Evolutionary conservation across 441 rosid genomes (phyloP), one percentile per base, ranked within the genome.

Genomic region (Breynia disticha): DNA sequence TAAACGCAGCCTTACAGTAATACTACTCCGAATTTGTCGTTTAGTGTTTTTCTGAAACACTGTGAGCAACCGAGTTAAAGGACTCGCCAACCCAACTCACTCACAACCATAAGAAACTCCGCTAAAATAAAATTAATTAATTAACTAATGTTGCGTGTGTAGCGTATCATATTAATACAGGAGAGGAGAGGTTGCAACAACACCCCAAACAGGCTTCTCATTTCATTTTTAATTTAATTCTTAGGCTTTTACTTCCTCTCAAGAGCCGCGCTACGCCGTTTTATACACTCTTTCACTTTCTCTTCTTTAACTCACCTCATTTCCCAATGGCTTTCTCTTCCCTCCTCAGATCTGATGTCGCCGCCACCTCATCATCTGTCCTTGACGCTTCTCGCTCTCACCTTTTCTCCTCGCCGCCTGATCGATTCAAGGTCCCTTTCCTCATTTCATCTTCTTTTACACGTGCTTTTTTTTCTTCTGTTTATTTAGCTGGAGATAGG

Each of bases 271-370:
- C 3, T 0, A 41, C n/a, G n/a, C 44, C 44, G 13, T 41, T 41
- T 11, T 4, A 11, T 13, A 11, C 57, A 18, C 49, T 57, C 55
- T 62, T 62, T 67, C 51, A 41, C 64, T 37, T n/a, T 11, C 55
- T 44, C 47, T 46, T 11, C 4, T 28, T 8, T 19, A 6, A 19
- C 41, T 15, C 16, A 11, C 16, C 15, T 0, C 16, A n/a, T 21
- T 16, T 14, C 4, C 11, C 16, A 52, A 90, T 87, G 97, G 82
- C 95, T 7, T 65, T 72, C 65, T 75, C 91, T 21, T 63, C 79
- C 49, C 74, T 80, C 53, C 24, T 82, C 75, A 81, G 95, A 86
- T 84, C 90, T 54, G 50, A 80, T n/a, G n/a, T n/a, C 18, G 62
- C 80, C 4, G 59, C 82, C 60, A 42, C 81, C 64, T 61, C 76